Evolutionary conservation across 2,329 filamentous ascomycete species (phyloP).

Genomic region (Tolypocladium amazonense): DNA sequence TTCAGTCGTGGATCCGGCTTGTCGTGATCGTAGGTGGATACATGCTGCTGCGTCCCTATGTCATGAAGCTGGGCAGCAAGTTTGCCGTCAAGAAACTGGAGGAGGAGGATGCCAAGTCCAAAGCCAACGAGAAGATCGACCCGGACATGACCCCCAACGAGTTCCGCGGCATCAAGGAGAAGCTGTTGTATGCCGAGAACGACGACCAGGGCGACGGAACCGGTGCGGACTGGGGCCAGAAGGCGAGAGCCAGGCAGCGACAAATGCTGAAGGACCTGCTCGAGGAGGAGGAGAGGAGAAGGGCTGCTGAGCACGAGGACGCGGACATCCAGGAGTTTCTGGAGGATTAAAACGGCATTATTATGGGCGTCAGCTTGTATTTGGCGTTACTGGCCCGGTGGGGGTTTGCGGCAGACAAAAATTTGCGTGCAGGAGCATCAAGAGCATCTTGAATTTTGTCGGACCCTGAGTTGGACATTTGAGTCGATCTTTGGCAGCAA

Average conservation of each 20-base stretch:
- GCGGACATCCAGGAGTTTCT: constrained; percentile 68
- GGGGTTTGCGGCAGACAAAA: not conserved
- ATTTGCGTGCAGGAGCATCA: no score
- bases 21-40: constrained; percentile 64
- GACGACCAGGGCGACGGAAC: constrained; percentile 34
- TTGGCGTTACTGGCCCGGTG: not conserved
- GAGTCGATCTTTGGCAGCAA: not conserved
- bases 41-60: constrained; percentile 60
- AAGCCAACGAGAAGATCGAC: constrained; percentile 3
- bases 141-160: constrained; percentile 53
- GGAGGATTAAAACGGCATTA: constrained; percentile 26
- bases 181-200: constrained; percentile 38
- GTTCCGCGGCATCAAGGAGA: constrained; percentile 44
- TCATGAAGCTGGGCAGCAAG: constrained; percentile 56
- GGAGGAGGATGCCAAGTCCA: constrained; percentile 37
- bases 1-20: constrained; percentile 54
- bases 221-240: constrained; percentile 56
- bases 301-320: constrained; percentile 55
- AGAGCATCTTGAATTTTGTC: not conserved
- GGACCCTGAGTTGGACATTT: not conserved
- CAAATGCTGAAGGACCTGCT: constrained; percentile 55
- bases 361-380: not conserved
- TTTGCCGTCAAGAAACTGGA: constrained; percentile 55
- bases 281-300: constrained; percentile 50
- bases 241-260: constrained; percentile 58